These are phyloP conservation scores for Desmodesmus armatus DNA, from an alignment of 139 green algal genomes.

Conservation along the genomic window DNA sequence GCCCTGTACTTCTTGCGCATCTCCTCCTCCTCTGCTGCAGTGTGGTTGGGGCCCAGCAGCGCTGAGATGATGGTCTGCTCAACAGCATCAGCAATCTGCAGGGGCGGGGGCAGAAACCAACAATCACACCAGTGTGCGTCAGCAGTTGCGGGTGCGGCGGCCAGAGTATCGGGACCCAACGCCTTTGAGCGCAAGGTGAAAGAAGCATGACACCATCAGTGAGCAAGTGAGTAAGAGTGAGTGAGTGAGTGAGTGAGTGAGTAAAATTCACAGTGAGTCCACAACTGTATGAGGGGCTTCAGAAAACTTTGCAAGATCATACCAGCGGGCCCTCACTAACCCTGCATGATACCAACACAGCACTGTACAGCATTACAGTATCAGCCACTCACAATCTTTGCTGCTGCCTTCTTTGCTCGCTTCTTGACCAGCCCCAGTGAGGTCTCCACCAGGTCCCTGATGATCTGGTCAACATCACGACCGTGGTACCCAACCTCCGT, in stretches of 20 bases:
- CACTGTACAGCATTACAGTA: not conserved
- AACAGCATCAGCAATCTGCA: conserved; percentile 25
- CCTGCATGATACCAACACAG: not conserved
- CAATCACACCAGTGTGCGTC: too few species aligned
- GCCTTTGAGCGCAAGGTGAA: not conserved
- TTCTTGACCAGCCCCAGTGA: conserved; percentile 81
- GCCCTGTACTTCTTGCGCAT: conserved; percentile 53
- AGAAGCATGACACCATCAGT: not conserved
- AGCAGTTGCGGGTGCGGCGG: not conserved
- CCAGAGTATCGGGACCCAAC: not conserved
- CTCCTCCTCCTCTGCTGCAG: conserved; percentile 10
- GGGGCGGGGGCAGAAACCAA: not conserved
- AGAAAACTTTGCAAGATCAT: too few species aligned
- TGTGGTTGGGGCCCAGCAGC: not conserved
- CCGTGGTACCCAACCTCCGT: conserved; percentile 99
- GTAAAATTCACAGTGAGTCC: too few species aligned
- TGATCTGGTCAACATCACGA: conserved; percentile 95
- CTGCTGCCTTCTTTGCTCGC: conserved; percentile 49
- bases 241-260: too few species aligned
- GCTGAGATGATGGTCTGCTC: conserved; percentile 23
- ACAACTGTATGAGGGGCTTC: too few species aligned
- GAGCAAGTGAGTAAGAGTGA: not conserved
- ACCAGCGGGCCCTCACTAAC: too few species aligned
- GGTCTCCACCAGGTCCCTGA: conserved; percentile 90
- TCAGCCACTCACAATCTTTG: conserved; percentile 5